A percentile compares a stretch with the other conserved stretches of the same genome.
These are phyloP conservation scores for Monilinia vaccinii-corymbosi DNA, from an alignment of 2,329 filamentous ascomycete species.

Conservation along the genomic window DNA sequence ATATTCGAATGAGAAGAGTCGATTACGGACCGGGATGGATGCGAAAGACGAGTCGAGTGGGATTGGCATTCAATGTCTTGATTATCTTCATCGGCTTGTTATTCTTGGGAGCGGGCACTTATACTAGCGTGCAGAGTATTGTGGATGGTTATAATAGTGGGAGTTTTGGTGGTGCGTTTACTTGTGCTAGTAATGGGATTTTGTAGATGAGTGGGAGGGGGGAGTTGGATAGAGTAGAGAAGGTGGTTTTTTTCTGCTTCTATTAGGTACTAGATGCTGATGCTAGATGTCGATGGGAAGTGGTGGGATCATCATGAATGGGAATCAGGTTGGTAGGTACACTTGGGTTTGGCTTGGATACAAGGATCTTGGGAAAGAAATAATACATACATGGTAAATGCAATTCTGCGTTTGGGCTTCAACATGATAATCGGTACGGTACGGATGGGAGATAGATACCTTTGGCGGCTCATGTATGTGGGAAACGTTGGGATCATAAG, in stretches of 20 bases:
- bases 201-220: conserved; percentile 29
- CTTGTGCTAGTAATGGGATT: conserved; percentile 60
- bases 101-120: conserved; percentile 76
- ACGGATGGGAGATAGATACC: too few relatives aligned
- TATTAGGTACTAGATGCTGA: too few relatives aligned
- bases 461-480: too few relatives aligned
- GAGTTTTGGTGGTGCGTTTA: conserved; percentile 62
- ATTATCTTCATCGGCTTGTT: conserved; percentile 71
- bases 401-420: too few relatives aligned
- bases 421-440: too few relatives aligned
- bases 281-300: too few relatives aligned
- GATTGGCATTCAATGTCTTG: conserved; percentile 58
- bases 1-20: conserved; percentile 63
- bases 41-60: conserved; percentile 26
- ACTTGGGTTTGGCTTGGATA: too few relatives aligned
- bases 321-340: too few relatives aligned
- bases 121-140: conserved; percentile 66
- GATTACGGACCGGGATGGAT: conserved; percentile 44
- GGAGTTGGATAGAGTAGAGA: not conserved
- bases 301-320: too few relatives aligned
- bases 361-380: too few relatives aligned
- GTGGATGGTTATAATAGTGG: conserved; percentile 60
- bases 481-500: too few relatives aligned
- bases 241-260: not conserved
- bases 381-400: too few relatives aligned